These are phyloP conservation scores for Teratosphaeria destructans DNA, from an alignment of 2,329 filamentous ascomycete species.

Conservation along the genomic window DNA sequence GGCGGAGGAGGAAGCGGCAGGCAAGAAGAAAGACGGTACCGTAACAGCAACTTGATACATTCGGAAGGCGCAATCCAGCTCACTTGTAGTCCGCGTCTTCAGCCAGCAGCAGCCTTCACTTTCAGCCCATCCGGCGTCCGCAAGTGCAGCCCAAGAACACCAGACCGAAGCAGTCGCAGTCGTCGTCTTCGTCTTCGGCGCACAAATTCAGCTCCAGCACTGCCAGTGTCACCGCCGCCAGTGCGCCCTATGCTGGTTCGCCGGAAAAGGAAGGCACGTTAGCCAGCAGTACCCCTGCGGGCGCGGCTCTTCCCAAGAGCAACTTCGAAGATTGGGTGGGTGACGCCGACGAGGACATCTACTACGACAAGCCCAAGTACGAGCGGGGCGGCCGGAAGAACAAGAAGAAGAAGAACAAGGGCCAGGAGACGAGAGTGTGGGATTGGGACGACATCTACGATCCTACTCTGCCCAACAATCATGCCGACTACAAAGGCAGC, in stretches of 20 bases:
- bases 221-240: slow-evolving; percentile 9
- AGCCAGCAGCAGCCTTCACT: slow-evolving; percentile 55
- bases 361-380: slow-evolving; percentile 52
- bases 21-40: slow-evolving; percentile 54
- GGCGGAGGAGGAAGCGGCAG: slow-evolving; percentile 37
- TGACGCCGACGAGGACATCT: slow-evolving; percentile 73
- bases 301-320: slow-evolving; percentile 29
- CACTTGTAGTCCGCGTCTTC: slow-evolving; percentile 30
- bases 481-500: slow-evolving; percentile 73
- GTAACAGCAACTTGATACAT: slow-evolving; percentile 21
- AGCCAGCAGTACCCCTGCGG: slow-evolving; percentile 14
- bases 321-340: slow-evolving; percentile 73
- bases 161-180: slow-evolving; percentile 25
- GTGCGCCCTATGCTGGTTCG: slow-evolving; percentile 18
- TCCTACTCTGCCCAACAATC: slow-evolving; percentile 67
- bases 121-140: slow-evolving; percentile 76
- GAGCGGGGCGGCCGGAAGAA: slow-evolving; percentile 69
- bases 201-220: slow-evolving; percentile 19
- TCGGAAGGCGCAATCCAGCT: slow-evolving; percentile 32
- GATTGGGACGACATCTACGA: slow-evolving; percentile 93
- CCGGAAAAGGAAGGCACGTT: slow-evolving; percentile 13
- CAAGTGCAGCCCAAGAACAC: slow-evolving; percentile 56
- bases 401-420: slow-evolving; percentile 51
- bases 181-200: slow-evolving; percentile 29
- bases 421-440: slow-evolving; percentile 29